A percentile compares a stretch with the other conserved stretches of the same genome.
Evolutionary conservation across 495 filamentous ascomycete genomes (phyloP).

Genomic region (Podospora didyma): DNA sequence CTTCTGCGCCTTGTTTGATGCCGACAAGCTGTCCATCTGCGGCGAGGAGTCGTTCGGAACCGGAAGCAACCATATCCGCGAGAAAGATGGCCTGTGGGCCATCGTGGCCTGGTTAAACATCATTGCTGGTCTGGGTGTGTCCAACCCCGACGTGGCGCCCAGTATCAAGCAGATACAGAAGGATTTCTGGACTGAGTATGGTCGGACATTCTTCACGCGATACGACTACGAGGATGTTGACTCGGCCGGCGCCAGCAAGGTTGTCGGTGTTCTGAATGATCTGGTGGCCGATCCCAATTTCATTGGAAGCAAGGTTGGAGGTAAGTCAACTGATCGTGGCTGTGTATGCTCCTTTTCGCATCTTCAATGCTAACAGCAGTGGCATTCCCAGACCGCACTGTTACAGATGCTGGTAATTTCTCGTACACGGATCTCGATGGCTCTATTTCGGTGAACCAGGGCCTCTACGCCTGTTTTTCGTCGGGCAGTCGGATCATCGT

Average conservation of each 20-base stretch:
- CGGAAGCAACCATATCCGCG: slow-evolving; percentile 97
- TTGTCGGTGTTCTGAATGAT: slow-evolving; percentile 70
- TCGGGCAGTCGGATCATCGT: slow-evolving; percentile 93
- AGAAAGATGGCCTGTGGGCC: slow-evolving; percentile 98
- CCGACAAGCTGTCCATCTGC: slow-evolving; percentile 96
- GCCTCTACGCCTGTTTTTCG: slow-evolving; percentile 90
- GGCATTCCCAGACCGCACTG: slow-evolving; percentile 57
- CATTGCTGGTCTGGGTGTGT: slow-evolving; percentile 87
- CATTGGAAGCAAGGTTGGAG: slow-evolving; percentile 73
- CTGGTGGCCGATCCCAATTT: slow-evolving; percentile 67
- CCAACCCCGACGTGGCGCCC: slow-evolving; percentile 67
- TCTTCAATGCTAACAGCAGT: slow-evolving; percentile 4
- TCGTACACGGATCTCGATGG: slow-evolving; percentile 95
- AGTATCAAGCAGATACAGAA: slow-evolving; percentile 93
- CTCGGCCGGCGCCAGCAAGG: slow-evolving; percentile 81
- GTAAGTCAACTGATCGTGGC: slow-evolving; percentile 32
- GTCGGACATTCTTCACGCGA: slow-evolving; percentile 97
- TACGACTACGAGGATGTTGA: slow-evolving; percentile 98
- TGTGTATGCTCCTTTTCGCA: no score
- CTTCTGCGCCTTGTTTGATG: slow-evolving; percentile 97
- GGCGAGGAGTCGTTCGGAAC: slow-evolving; percentile 98
- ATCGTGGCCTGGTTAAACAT: slow-evolving; percentile 98
- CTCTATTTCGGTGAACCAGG: slow-evolving; percentile 92
- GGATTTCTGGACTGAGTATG: slow-evolving; percentile 96
- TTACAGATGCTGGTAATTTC: slow-evolving; percentile 89